Evolutionary conservation across 2,329 filamentous ascomycete species (phyloP).

Genomic region (Tolypocladium tundrense): DNA sequence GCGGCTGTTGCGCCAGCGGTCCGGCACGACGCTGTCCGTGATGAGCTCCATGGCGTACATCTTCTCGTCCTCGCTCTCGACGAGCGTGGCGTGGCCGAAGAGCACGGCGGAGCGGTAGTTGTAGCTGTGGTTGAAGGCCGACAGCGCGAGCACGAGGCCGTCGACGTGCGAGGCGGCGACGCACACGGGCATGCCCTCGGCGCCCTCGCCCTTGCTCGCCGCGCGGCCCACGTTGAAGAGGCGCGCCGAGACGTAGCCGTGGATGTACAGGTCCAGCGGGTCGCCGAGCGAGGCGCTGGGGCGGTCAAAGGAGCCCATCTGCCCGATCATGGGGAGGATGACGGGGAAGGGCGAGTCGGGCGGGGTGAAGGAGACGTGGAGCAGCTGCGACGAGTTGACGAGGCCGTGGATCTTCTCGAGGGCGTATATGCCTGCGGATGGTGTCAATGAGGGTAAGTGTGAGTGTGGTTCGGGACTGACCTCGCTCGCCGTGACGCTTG

Average conservation of each 20-base stretch:
- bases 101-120: constrained; percentile 77
- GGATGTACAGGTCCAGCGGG: constrained; percentile 67
- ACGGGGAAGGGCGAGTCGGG: constrained; percentile 60
- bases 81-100: constrained; percentile 61
- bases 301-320: constrained; percentile 61
- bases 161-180: constrained; percentile 67
- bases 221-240: constrained; percentile 54
- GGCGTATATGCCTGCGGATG: constrained; percentile 54
- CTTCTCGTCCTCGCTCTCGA: constrained; percentile 60
- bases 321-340: constrained; percentile 76
- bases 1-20: constrained; percentile 59
- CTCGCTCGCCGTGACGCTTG: constrained; percentile 55
- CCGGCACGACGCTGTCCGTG: constrained; percentile 61
- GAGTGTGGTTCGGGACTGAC: constrained; percentile 25
- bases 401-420: constrained; percentile 63
- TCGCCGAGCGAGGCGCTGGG: constrained; percentile 52
- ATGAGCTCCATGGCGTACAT: constrained; percentile 69
- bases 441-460: neutral
- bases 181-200: constrained; percentile 55
- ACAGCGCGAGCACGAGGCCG: constrained; percentile 69
- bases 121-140: constrained; percentile 72
- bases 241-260: constrained; percentile 73
- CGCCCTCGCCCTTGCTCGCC: constrained; percentile 25
- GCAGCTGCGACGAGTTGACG: constrained; percentile 61
- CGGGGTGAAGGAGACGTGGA: constrained; percentile 70